A percentile compares a stretch with the other conserved stretches of the same genome.
Conservation (phyloP, 1,284 basidiomycete genomes). For the Bjerkandera adusta region DNA sequence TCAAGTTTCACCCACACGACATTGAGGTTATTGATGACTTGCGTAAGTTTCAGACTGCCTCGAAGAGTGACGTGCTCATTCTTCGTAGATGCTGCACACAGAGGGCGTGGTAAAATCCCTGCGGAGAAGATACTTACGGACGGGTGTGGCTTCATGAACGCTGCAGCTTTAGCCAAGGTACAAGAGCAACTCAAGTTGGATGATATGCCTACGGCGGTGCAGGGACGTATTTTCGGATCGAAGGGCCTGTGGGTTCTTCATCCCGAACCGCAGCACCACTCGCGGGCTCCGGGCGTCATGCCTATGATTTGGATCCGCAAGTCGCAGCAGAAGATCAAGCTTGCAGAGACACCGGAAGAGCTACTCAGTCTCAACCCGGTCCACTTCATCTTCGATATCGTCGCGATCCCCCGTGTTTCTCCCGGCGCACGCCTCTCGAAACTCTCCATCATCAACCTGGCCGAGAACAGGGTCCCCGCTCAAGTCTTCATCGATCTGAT, state of each 20-base stretch:
- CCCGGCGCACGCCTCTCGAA: conserved; percentile 42
- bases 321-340: conserved; percentile 65
- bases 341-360: conserved; percentile 19
- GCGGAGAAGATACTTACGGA: conserved; percentile 67
- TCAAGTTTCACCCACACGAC: conserved; percentile 48
- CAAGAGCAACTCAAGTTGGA: conserved; percentile 26
- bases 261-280: conserved; percentile 38
- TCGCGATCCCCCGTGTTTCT: conserved; percentile 37
- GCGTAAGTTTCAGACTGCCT: conserved; percentile 40
- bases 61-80: no score
- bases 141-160: conserved; percentile 71
- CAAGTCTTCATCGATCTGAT: conserved; percentile 47
- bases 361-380: conserved; percentile 27
- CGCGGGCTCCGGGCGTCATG: conserved; percentile 8
- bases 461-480: conserved; percentile 51
- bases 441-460: conserved; percentile 63
- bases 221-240: conserved; percentile 63
- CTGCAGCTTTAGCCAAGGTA: conserved; percentile 47
- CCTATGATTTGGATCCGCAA: conserved; percentile 67
- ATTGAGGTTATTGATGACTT: conserved; percentile 49
- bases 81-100: conserved; percentile 35
- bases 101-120: conserved; percentile 33
- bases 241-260: conserved; percentile 73
- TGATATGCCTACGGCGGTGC: conserved; percentile 56
- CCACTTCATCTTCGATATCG: conserved; percentile 49